These are phyloP conservation scores for Talaromyces sp. DNA, from an alignment of 2,329 filamentous ascomycete genomes.

Conservation along the genomic window DNA sequence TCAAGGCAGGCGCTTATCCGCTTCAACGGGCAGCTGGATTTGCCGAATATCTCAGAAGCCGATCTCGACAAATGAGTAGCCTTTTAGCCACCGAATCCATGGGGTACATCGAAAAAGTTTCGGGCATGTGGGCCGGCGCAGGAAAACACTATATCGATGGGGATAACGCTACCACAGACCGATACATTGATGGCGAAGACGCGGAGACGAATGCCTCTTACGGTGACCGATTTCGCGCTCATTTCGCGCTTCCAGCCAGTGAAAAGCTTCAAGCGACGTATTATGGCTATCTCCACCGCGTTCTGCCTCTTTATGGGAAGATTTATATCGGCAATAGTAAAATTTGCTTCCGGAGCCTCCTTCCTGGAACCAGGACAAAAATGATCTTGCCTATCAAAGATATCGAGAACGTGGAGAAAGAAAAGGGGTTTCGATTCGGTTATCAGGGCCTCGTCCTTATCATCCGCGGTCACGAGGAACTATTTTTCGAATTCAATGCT, in stretches of 20 bases:
- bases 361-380: constrained; percentile 87
- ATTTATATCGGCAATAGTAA: constrained; percentile 85
- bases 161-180: constrained; percentile 59
- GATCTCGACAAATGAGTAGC: constrained; percentile 74
- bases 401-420: constrained; percentile 88
- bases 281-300: constrained; percentile 85
- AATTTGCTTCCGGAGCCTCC: constrained; percentile 87
- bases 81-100: constrained; percentile 85
- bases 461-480: constrained; percentile 86
- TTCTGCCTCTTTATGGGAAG: constrained; percentile 90
- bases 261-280: constrained; percentile 86
- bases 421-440: constrained; percentile 88
- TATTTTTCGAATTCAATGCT: constrained; percentile 89
- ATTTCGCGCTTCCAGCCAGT: constrained; percentile 80
- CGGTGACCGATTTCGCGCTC: constrained; percentile 69
- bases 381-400: constrained; percentile 85
- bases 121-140: constrained; percentile 92
- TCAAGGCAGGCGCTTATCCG: constrained; percentile 65
- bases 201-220: constrained; percentile 50
- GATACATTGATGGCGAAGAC: constrained; percentile 50
- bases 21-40: constrained; percentile 77
- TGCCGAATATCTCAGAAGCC: constrained; percentile 73
- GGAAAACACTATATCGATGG: constrained; percentile 80
- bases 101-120: constrained; percentile 94
- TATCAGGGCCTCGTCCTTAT: constrained; percentile 90